phyloP scores from a whole-genome alignment of 257 asterid species.

The Przewalskia tangutica region DNA sequence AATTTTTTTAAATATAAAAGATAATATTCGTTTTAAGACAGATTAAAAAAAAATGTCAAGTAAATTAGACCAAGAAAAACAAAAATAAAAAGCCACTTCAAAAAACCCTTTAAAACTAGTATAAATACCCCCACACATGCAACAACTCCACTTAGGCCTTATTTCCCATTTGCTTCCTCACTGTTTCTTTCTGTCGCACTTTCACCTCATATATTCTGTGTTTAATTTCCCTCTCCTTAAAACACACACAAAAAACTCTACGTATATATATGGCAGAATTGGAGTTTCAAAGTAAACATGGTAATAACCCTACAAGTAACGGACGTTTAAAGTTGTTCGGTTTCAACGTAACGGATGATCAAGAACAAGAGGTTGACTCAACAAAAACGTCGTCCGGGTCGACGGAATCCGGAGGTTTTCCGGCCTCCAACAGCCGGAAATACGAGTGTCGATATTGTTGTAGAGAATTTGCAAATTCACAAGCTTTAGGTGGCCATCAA shows the following conservation, averaged over 20 bases:
- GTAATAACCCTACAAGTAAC: slow-evolving; percentile 14
- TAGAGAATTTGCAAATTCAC: slow-evolving; percentile 94
- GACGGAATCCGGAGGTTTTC: slow-evolving; percentile 33
- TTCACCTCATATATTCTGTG: neutral
- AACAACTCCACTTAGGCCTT: slow-evolving; percentile 25
- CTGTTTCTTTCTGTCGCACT: slow-evolving; percentile 11
- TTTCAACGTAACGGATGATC: slow-evolving; percentile 53
- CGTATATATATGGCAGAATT: slow-evolving; percentile 44
- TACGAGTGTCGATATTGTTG: slow-evolving; percentile 96
- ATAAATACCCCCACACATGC: slow-evolving; percentile 79
- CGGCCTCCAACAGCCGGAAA: slow-evolving; percentile 61
- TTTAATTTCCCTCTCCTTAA: neutral
- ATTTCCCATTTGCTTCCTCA: slow-evolving; percentile 3
- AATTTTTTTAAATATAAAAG: no score
- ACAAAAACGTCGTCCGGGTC: slow-evolving; percentile 28
- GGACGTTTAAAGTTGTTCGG: slow-evolving; percentile 76
- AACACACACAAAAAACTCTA: neutral
- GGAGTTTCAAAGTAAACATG: slow-evolving; percentile 40
- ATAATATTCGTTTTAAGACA: no score
- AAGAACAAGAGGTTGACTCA: slow-evolving; percentile 35
- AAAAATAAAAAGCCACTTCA: neutral
- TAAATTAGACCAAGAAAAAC: no score
- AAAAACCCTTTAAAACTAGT: slow-evolving; percentile 17
- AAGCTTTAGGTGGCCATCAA: slow-evolving; percentile 93
- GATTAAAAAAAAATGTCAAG: no score